Percentiles rank a stretch among this genome's conserved stretches.
Conservation (phyloP, 768 basidiomycete species). For the Gloeopeniophorella convolvens region DNA sequence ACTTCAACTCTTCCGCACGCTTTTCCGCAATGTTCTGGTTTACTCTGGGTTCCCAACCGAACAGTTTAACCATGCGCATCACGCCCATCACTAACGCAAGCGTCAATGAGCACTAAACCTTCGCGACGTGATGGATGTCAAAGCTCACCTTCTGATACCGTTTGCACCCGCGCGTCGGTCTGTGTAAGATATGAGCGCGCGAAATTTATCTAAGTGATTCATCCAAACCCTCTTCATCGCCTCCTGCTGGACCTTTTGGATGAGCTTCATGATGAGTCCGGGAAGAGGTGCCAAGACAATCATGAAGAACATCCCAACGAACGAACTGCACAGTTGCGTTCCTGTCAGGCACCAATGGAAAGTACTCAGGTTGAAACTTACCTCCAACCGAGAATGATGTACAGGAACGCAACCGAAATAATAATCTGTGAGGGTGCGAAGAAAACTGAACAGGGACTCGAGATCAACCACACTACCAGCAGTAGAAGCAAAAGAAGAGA, state of each 20-base stretch:
- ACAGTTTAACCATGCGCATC: constrained; percentile 50
- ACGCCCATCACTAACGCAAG: constrained; percentile 28
- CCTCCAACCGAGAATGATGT: constrained; percentile 46
- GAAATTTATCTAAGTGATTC: not conserved
- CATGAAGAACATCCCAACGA: constrained; percentile 37
- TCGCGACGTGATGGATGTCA: not conserved
- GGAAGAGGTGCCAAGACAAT: constrained; percentile 38
- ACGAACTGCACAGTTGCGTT: no score
- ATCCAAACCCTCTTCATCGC: constrained; percentile 33
- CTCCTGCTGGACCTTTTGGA: constrained; percentile 32
- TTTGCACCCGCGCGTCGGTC: constrained; percentile 43
- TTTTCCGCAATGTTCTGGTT: constrained; percentile 26
- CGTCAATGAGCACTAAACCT: constrained; percentile 4
- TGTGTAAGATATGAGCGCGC: no score
- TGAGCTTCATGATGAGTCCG: constrained; percentile 32
- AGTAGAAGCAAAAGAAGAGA: not conserved
- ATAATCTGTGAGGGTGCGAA: constrained; percentile 36
- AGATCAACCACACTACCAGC: not conserved
- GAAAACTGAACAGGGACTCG: constrained; percentile 23
- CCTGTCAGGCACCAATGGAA: no score
- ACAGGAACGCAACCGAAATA: constrained; percentile 37
- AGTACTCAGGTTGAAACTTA: no score
- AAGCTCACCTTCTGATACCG: constrained; percentile 35
- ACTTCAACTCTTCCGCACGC: constrained; percentile 34
- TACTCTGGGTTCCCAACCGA: constrained; percentile 53